Base-by-base conservation (phyloP, 1,284 basidiomycete genomes). In the Ustilago bromivora region DNA sequence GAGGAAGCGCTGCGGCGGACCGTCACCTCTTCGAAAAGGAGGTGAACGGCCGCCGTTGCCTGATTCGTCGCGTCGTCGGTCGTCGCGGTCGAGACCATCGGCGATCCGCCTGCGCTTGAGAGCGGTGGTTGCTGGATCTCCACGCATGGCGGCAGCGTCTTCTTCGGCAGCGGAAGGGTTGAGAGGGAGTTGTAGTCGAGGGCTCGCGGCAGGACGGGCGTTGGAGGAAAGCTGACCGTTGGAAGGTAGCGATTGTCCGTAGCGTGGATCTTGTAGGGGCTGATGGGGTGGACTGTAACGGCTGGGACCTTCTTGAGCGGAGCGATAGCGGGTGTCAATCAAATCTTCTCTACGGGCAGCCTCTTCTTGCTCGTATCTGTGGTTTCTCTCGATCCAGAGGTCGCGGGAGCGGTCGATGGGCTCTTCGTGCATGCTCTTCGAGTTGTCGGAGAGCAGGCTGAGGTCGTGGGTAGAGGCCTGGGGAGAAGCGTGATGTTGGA, bases 331-430 rank as follows among this genome's bases (percentile, higher is more conserved):
- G 46, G 55, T 41, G 59, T 76, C 74, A 58, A 71, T 61, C 36
- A 72, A n/a, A 6, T 72, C 74, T 58, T 72, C 74, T 6, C 74
- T 59, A 7, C 70, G 62, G 31, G 59, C 59, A 3, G 71, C 71
- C 56, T 77, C 70, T 35, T 77, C 70, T 23, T 73, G 70, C 51
- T 77, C 75, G 54, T 55, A 60, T 62, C 75, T 66, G 63, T 71
- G 66, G 67, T 77, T 77, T 72, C 75, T 63, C 63, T 77, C 75
- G 31, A 73, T 73, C 75, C 75, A 77, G 64, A 65, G 75, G 67
- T 77, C 75, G 56, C 75, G 70, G 43, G 70, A 72, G 15, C 75
- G 75, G 57, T 77, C 75, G 75, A 77, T 65, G 13, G 71, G 75
- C 66, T 77, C 75, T 60, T 77, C 70, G 64, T 77, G 75, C 75